Evolutionary conservation across 768 basidiomycete genomes (phyloP), one percentile per base, ranked within the genome.

Genomic region (Hericium erinaceus): DNA sequence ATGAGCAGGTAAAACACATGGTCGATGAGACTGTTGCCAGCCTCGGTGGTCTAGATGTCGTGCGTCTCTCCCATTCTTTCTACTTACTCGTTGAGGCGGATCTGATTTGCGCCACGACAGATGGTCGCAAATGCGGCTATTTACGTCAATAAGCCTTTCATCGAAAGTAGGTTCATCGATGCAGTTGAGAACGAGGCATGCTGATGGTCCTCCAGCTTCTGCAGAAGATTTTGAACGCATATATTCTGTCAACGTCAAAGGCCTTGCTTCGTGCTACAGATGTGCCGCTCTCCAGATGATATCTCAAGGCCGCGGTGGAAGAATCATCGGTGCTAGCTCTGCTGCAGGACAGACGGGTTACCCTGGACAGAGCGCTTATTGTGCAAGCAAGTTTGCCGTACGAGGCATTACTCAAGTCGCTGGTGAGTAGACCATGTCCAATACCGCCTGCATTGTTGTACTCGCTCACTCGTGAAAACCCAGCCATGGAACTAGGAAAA

Each of bases 371-470:
- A 16, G 56, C 48, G 63, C 67, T 1, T 73, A 73, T 50, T 55
- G 53, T 18, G 66, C 68, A 1, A 64, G 65, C 13, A 73, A 73
- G 56, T 72, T 70, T 41, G 70, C 60, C 15, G 60, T 71, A 39
- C 58, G 70, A 2, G 70, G 62, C 2, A 38, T 72, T 24, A 71
- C 69, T 5, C 70, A 70, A 38, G 49, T 39, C 56, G 61, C 62
- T 9, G 62, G 62, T 62, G 46, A n/a, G 60, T 28, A 50, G 9
- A 33, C 1, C 22, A 10, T 10, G 33, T 40, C 1, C 48, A 41
- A 20, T 38, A 4, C 46, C n/a, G 16, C 16, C 9, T n/a, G 44
- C 7, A 18, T 11, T 7, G 7, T 46, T 54, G 28, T 15, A 7
- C 20, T 6, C 18, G 22, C 48, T 33, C 4, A 18, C n/a, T 56